Percentiles rank a stretch among this genome's conserved stretches.
Evolutionary conservation across 805 yeast genomes (phyloP).

Genomic region (Pichia scutulata): DNA sequence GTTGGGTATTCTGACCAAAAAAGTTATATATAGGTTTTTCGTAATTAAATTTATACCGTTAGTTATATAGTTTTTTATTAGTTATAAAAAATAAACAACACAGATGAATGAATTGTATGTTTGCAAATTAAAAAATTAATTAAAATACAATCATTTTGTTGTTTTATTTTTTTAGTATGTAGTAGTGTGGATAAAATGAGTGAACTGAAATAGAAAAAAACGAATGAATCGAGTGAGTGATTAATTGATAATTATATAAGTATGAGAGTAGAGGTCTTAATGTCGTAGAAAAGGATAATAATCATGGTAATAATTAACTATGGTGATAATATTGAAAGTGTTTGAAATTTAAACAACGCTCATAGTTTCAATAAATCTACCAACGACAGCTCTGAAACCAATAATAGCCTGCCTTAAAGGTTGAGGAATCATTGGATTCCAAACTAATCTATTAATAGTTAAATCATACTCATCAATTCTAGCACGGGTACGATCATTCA

Average conservation of each 20-base stretch:
- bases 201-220: neutral
- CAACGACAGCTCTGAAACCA: constrained; percentile 7
- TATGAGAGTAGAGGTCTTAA: neutral
- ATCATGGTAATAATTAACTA: neutral
- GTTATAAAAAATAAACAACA: neutral
- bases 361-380: constrained; percentile 11
- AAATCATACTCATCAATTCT: constrained; percentile 41
- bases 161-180: neutral
- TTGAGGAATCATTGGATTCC: constrained; percentile 32
- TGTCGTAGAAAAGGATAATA: neutral
- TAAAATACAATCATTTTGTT: neutral
- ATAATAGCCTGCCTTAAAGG: constrained; percentile 10
- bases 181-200: neutral
- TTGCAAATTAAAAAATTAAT: neutral
- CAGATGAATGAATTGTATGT: neutral
- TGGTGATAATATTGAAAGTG: too few relatives aligned
- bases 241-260: neutral
- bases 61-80: neutral
- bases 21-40: too few relatives aligned
- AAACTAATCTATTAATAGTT: constrained; percentile 31
- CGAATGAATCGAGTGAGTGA: neutral
- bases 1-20: too few relatives aligned
- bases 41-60: neutral
- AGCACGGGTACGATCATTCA: constrained; percentile 46
- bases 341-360: constrained; percentile 5